These are phyloP conservation scores for Pleurotus cornucopiae DNA, from an alignment of 768 basidiomycete species.

Conservation along the genomic window DNA sequence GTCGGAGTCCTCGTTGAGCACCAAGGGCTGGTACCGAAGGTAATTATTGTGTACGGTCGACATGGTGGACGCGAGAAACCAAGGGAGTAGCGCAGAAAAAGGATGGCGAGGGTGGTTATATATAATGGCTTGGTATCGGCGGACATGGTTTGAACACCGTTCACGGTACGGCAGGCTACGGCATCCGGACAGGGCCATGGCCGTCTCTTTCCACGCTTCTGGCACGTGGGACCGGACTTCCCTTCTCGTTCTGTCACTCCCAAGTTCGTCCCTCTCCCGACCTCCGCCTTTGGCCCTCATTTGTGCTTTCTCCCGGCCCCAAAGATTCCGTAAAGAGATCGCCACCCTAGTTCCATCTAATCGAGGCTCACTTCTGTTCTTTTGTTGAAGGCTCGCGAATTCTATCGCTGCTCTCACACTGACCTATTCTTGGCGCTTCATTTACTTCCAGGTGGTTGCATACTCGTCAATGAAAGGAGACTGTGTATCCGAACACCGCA, in stretches of 20 bases:
- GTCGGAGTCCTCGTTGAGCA: conserved; percentile 32
- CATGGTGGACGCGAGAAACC: background rate
- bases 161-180: background rate
- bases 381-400: background rate
- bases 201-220: background rate
- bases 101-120: background rate
- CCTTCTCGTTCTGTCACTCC: background rate
- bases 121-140: conserved; percentile 15
- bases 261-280: background rate
- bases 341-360: conserved; percentile 3
- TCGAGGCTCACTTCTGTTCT: background rate
- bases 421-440: background rate
- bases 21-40: background rate
- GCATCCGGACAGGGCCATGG: background rate
- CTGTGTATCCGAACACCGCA: no score
- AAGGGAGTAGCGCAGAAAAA: background rate
- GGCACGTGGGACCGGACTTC: conserved; percentile 3
- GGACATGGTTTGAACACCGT: conserved; percentile 12
- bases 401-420: background rate
- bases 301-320: background rate
- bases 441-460: background rate
- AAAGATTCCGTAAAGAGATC: background rate
- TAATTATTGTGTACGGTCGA: background rate
- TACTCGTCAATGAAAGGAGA: no score
- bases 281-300: conserved; percentile 4